phyloP scores from a whole-genome alignment of 2,329 filamentous ascomycete genomes.

The Pleurostoma richardsiae region DNA sequence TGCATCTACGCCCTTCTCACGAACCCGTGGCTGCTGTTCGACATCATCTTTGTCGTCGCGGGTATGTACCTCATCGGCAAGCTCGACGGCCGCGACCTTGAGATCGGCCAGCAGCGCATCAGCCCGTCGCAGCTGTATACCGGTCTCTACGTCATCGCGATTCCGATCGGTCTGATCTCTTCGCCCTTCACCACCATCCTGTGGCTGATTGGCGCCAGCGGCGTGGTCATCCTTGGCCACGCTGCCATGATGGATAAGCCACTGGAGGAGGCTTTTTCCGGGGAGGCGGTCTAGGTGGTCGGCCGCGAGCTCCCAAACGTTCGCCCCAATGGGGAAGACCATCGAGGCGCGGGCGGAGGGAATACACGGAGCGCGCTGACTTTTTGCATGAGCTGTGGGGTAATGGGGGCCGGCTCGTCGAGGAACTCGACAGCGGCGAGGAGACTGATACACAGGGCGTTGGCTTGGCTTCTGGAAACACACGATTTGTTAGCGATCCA shows the following conservation, averaged over 20 bases:
- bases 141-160: slow-evolving; percentile 71
- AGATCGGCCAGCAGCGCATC: slow-evolving; percentile 75
- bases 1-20: slow-evolving; percentile 92
- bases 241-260: slow-evolving; percentile 96
- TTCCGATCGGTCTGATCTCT: slow-evolving; percentile 80
- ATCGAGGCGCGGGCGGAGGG: slow-evolving; percentile 79
- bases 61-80: slow-evolving; percentile 91
- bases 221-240: slow-evolving; percentile 91
- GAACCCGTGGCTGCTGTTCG: slow-evolving; percentile 81
- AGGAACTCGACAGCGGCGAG: slow-evolving; percentile 62
- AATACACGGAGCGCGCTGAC: slow-evolving; percentile 44
- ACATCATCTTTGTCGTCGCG: slow-evolving; percentile 79
- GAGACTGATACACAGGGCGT: slow-evolving; percentile 49
- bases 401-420: slow-evolving; percentile 45
- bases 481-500: slow-evolving; percentile 54
- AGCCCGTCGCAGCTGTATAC: slow-evolving; percentile 95
- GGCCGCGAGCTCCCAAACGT: slow-evolving; percentile 96
- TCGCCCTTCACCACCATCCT: slow-evolving; percentile 81
- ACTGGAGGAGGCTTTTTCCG: slow-evolving; percentile 99
- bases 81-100: slow-evolving; percentile 81
- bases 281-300: slow-evolving; percentile 99
- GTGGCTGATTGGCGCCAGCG: slow-evolving; percentile 94
- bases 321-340: slow-evolving; percentile 99
- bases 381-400: slow-evolving; percentile 34
- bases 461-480: slow-evolving; percentile 38